These are phyloP conservation scores for Rhizophagus sp. DNA, from an alignment of 192 early-diverging fungal genomes.

Conservation along the genomic window DNA sequence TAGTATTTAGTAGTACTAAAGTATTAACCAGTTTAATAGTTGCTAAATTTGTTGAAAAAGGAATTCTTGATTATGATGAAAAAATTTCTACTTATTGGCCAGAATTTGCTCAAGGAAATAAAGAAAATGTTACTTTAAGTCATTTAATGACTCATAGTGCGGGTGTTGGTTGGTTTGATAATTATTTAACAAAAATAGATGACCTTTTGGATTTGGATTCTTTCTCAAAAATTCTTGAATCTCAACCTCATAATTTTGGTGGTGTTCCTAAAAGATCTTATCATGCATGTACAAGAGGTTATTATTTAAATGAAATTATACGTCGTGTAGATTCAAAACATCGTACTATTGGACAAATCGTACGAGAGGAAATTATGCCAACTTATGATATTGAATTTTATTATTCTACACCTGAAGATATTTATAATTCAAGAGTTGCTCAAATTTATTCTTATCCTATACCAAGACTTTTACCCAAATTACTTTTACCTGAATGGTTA, in stretches of 20 bases:
- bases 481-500: constrained; percentile 47
- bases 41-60: constrained; percentile 58
- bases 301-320: constrained; percentile 74
- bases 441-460: constrained; percentile 50
- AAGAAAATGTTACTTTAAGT: constrained; percentile 63
- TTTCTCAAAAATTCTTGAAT: constrained; percentile 51
- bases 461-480: constrained; percentile 43
- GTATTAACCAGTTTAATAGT: constrained; percentile 55
- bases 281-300: constrained; percentile 66
- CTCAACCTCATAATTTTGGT: constrained; percentile 66
- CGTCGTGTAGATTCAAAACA: constrained; percentile 58
- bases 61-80: constrained; percentile 53
- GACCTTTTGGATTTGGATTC: constrained; percentile 54
- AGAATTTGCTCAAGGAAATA: constrained; percentile 71
- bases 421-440: constrained; percentile 34
- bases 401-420: constrained; percentile 15
- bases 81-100: constrained; percentile 67
- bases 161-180: constrained; percentile 63
- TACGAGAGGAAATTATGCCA: constrained; percentile 56
- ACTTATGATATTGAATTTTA: constrained; percentile 60
- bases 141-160: constrained; percentile 63
- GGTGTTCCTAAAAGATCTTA: constrained; percentile 54
- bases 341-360: constrained; percentile 61
- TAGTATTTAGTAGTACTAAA: constrained; percentile 66
- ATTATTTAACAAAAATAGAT: constrained; percentile 41